Evolutionary conservation across 1,284 basidiomycete genomes (phyloP).

Genomic region (Naganishia albida): DNA sequence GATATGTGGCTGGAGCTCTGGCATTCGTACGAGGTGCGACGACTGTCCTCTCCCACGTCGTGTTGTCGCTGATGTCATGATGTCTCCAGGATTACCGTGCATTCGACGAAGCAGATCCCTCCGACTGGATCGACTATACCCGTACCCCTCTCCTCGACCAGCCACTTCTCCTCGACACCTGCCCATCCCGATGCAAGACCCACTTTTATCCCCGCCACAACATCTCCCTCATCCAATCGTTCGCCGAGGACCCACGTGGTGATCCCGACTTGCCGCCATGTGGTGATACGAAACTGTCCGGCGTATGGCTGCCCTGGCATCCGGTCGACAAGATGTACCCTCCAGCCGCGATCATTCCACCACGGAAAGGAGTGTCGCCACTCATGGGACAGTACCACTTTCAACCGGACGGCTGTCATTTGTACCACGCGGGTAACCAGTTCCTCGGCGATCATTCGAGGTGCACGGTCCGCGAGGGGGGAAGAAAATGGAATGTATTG

Average conservation of each 20-base stretch:
- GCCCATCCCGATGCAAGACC: constrained; percentile 23
- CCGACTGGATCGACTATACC: constrained; percentile 16
- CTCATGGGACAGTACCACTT: constrained; percentile 24
- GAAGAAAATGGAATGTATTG: constrained; percentile 22
- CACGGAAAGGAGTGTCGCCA: constrained; percentile 9
- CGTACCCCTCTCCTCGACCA: constrained; percentile 33
- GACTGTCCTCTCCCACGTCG: not conserved
- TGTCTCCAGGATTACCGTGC: constrained; percentile 2
- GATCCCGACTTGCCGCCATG: constrained; percentile 4
- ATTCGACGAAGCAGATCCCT: constrained; percentile 15
- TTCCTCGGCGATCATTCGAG: constrained; percentile 19
- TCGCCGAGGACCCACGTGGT: not conserved
- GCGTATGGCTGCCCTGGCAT: constrained; percentile 11
- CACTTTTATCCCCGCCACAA: constrained; percentile 10
- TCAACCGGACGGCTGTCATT: constrained; percentile 5
- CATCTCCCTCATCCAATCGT: constrained; percentile 4
- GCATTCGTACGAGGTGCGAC: constrained; percentile 18
- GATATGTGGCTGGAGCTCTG: constrained; percentile 21
- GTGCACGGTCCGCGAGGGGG: constrained; percentile 9
- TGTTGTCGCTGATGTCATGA: not conserved
- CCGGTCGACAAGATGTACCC: not conserved
- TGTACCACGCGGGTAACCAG: constrained; percentile 23
- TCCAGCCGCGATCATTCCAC: constrained; percentile 14
- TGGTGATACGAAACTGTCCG: constrained; percentile 4
- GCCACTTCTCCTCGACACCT: constrained; percentile 31